Evolutionary conservation across 83 land plant species (phyloP), one percentile per base, ranked within the genome.

Genomic region (Isoetes engelmannii): DNA sequence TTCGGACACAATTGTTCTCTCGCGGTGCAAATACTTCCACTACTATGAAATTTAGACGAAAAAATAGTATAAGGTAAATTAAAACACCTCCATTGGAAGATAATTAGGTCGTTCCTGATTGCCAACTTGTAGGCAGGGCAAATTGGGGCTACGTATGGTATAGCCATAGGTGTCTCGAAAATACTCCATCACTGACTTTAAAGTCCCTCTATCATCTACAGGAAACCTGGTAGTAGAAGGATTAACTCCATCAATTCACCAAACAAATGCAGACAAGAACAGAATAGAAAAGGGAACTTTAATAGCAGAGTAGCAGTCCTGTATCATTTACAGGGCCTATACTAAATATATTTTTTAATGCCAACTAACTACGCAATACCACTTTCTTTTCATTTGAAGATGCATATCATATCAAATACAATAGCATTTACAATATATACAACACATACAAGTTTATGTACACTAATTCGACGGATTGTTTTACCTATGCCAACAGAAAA

Each of bases 51-150:
- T 28, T 28, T 51, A 17, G 55, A 12, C 17, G 55, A 51, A 17
- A 51, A 51, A 17, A 51, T 12, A 3, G 55, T 12, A 12, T 51
- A 17, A 51, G 3, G 55, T 12, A 12, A 12, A 17, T 12, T 12
- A 51, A 51, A 17, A 15, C 17, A 64, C 67, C 67, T 64, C 67
- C 67, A 64, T 64, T 44, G 67, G 67, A 44, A 64, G 17, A 44
- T 64, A 64, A 17, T 64, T 64, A 9, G 67, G 67, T 2, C 67
- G 8, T 44, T 64, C 67, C 17, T 64, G 67, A 64, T 64, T 64
- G 7, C 67, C 67, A 64, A 64, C 67, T 64, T 64, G 67, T 41
- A 64, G 41, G 45, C 67, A 64, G 13, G 67, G 67, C 13, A 64
- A 44, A 44, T 44, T 41, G 10, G 44, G 67, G 47, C 67, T 44